These are phyloP conservation scores for Mitragyna speciosa DNA, from an alignment of 257 asterid genomes.

Conservation along the genomic window DNA sequence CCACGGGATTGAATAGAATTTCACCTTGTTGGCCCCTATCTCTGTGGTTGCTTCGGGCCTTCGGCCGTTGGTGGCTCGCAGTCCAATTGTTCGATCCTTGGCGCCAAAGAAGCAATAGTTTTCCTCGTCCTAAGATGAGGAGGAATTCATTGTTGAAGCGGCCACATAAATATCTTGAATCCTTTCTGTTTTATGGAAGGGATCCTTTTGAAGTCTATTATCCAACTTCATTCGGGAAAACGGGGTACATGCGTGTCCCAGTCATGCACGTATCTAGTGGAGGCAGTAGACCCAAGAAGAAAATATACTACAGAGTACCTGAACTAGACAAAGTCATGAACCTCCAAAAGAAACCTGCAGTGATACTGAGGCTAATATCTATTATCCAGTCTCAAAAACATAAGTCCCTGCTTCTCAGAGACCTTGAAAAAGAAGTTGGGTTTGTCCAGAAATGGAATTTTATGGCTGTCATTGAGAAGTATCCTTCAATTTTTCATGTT, in stretches of 20 bases:
- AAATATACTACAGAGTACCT: constrained; percentile 64
- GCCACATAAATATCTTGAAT: constrained; percentile 17
- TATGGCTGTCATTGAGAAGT: constrained; percentile 77
- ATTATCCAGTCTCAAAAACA: constrained; percentile 68
- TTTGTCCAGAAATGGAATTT: constrained; percentile 89
- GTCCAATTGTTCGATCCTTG: constrained; percentile 12
- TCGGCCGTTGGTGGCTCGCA: constrained; percentile 5
- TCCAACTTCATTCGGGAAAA: constrained; percentile 9
- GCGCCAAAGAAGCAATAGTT: constrained; percentile 7
- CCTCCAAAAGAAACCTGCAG: constrained; percentile 75
- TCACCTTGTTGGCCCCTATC: not conserved
- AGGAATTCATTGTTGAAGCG: constrained; percentile 20
- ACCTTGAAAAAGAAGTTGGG: constrained; percentile 95
- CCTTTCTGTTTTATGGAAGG: constrained; percentile 5
- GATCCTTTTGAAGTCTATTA: constrained; percentile 6
- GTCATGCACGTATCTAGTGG: constrained; percentile 53
- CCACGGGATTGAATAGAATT: not conserved
- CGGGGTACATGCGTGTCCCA: constrained; percentile 35
- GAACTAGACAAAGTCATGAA: constrained; percentile 90
- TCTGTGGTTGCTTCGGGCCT: not conserved
- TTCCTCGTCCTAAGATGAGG: constrained; percentile 11
- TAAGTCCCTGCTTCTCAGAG: constrained; percentile 67
- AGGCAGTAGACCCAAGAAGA: constrained; percentile 80
- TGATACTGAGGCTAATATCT: constrained; percentile 65
- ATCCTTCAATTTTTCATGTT: constrained; percentile 68